Evolutionary conservation across 2,329 filamentous ascomycete species (phyloP), one percentile per base, ranked within the genome.

Genomic region (Pezicula rhizophila): DNA sequence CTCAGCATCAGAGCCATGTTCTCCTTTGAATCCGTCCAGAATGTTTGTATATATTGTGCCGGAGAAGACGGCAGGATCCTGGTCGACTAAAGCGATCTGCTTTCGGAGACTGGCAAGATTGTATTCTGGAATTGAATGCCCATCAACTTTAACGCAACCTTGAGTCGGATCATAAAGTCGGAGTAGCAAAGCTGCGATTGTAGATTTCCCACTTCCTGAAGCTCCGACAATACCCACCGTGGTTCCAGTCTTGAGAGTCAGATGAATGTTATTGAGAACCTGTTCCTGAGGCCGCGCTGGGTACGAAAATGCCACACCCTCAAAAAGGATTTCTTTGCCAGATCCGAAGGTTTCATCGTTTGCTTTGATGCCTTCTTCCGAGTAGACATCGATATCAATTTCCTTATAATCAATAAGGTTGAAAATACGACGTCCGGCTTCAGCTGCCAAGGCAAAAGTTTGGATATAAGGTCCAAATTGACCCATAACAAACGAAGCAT

Each of bases 1-100:
- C 20, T 57, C 52, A 23, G 51, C 50, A 10, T 58, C 52, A 4
- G 45, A 15, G 10, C 54, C 25, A 14, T 39, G 33, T 15, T 41
- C 38, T 14, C 55, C 55, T 38, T 48, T 42, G 5, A 42, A 64
- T 15, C 76, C 76, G 38, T 77, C 72, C 8, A 69, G 71, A 47
- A 78, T 77, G 47, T 75, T 80, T 51, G 73, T 72, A 23, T 75
- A 64, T 31, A 77, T 70, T 3, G 73, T 53, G 2, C 57, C 53
- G 6, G 51, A 52, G 23, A 62, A 57, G 5, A 62, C 31, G 11
- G 56, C 50, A 18, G 58, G 58, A n/a, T 61, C 55, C 47, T 62
- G 60, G 20, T 59, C 52, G 11, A 62, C 60, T 12, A 60, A 46
- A 33, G 48, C 50, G 8, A 61, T 55, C 18, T 53, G 48, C 35